Evolutionary conservation across 2,329 filamentous ascomycete species (phyloP).

Genomic region (Ophiostoma pallidulum): DNA sequence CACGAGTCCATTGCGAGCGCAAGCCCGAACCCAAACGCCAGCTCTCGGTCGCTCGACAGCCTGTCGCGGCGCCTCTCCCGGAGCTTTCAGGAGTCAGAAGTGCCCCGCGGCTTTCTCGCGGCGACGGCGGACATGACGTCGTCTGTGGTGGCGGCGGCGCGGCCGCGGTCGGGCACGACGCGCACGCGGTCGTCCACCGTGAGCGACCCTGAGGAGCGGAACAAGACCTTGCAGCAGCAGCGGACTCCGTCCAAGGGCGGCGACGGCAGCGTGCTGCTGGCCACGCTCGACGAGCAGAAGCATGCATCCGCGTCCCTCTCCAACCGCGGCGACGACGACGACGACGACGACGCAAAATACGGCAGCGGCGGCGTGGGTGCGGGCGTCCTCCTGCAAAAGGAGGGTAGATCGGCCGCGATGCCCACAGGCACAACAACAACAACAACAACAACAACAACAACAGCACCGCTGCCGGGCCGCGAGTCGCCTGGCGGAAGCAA

Average conservation of each 20-base stretch:
- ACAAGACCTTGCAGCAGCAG: neutral
- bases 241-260: neutral
- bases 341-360: neutral
- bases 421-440: no score
- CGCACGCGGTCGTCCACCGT: slow-evolving; percentile 11
- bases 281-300: slow-evolving; percentile 11
- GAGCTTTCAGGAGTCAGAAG: slow-evolving; percentile 35
- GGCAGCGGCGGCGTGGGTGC: neutral
- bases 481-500: neutral
- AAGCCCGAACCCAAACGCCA: slow-evolving; percentile 6
- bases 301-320: neutral
- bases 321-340: no score
- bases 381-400: no score
- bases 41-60: slow-evolving; percentile 6
- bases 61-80: slow-evolving; percentile 16
- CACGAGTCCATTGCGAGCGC: slow-evolving; percentile 14
- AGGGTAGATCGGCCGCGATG: neutral
- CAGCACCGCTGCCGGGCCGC: neutral
- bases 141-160: slow-evolving; percentile 23
- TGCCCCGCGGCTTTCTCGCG: slow-evolving; percentile 38
- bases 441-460: no score
- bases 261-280: slow-evolving; percentile 1
- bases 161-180: slow-evolving; percentile 7
- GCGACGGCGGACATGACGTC: slow-evolving; percentile 38
- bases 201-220: slow-evolving; percentile 6